Base-by-base conservation (phyloP, 768 basidiomycete species). In the Mycena indigotica region DNA sequence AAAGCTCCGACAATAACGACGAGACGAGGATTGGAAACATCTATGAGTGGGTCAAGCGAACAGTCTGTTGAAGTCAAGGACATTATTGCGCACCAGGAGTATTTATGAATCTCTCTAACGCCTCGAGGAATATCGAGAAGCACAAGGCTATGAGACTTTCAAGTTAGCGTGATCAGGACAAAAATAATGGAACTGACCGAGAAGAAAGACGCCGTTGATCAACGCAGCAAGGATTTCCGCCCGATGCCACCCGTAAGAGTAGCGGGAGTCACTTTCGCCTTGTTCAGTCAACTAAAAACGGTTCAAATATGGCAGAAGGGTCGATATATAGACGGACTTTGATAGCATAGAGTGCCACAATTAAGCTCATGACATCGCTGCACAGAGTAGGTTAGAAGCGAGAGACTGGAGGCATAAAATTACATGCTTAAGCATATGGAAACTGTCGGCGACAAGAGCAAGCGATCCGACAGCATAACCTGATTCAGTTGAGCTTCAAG, bases 221-320 rank as follows among this genome's bases (percentile, higher is more conserved):
- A 98, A 80, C 0, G 97, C 97, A 21, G 95, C 95, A 5, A 98
- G 82, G 60, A 97, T 95, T 69, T 97, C 95, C 17, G 97, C 97
- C 60, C 97, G 82, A 73, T 98, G 95, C 96, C 95, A 98, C n/a
- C 95, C 96, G 70, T 98, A 98, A 4, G 96, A 94, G 73, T 97
- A 97, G 50, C 86, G 83, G 26, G 89, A 82, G 73, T 89, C 84
- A 28, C 74, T 75, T 26, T 83, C 74, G 28, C 76, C 81, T 54
- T 79, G 78, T 30, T 79, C 78, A 30, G 89, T 85, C 54, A 94
- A 80, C 90, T 95, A 64, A 28, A 54, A 13, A 26, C 28, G 10
- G 38, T 67, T 44, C 13, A 19, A 63, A 50, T 54, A 45, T 58
- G 48, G 23, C 52, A 44, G 23, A 41, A 55, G 25, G 23, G 49